Evolutionary conservation across 75 land plant species (phyloP).

Genomic region (Larix kaempferi): DNA sequence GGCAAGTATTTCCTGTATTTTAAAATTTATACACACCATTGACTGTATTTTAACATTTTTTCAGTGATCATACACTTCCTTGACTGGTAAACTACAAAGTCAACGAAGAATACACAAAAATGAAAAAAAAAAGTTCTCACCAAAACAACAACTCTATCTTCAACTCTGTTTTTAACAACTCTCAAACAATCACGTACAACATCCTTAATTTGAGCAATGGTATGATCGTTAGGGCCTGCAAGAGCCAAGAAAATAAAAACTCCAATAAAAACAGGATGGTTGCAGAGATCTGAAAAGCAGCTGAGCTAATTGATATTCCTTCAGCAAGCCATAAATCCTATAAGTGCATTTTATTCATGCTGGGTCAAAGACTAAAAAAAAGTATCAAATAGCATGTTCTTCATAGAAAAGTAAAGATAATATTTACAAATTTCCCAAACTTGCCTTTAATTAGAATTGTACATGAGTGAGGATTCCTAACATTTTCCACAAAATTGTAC

Average conservation of each 20-base stretch:
- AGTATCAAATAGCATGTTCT: not conserved
- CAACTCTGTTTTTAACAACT: slow-evolving; percentile 91
- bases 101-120: not conserved
- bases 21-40: too few relatives aligned
- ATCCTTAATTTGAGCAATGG: slow-evolving; percentile 99
- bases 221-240: slow-evolving; percentile 97
- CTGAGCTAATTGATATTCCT: not conserved
- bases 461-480: slow-evolving; percentile 94
- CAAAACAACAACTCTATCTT: slow-evolving; percentile 89
- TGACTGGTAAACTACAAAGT: not conserved
- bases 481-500: slow-evolving; percentile 96
- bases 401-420: not conserved
- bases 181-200: slow-evolving; percentile 96
- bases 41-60: too few relatives aligned
- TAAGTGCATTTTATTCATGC: not conserved
- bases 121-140: slow-evolving; percentile 20
- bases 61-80: not conserved
- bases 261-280: not conserved
- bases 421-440: not conserved
- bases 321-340: not conserved
- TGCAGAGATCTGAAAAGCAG: not conserved
- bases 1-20: too few relatives aligned
- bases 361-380: not conserved
- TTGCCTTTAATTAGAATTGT: slow-evolving; percentile 91
- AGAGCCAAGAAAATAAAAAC: not conserved